Base-by-base conservation (phyloP, 192 early-diverging fungal species). In the Podila horticola region DNA sequence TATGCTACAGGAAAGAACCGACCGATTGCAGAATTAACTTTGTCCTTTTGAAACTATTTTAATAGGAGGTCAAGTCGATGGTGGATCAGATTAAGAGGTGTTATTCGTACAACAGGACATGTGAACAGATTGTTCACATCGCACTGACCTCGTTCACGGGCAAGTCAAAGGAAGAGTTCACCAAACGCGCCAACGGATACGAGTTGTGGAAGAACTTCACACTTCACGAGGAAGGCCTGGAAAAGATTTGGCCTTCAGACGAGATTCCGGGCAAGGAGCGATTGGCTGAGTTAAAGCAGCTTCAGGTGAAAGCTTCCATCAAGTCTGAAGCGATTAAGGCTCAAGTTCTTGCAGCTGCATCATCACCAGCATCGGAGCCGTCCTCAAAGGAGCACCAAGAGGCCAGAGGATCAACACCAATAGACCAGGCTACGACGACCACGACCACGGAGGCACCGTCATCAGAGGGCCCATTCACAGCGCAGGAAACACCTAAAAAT, bases 81-180 rank as follows among this genome's bases (percentile, higher is more conserved):
- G 86, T 90, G 74, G 74, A 84, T 62, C 95, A 97, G 86, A 75
- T 97, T 50, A 74, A 82, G 13, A 91, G 90, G 17, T 94, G 94
- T 84, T 95, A 97, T 74, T 77, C 90, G 30, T 82, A 71, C 38
- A 98, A 96, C 86, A 76, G 90, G 58, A 75, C 79, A 36, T 83
- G 91, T 0, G 58, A 66, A 5, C 58, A 83, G 33, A 83, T 84
- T 24, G 89, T 92, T 9, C 82, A 89, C 24, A 51, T 96, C 69
- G 82, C 84, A 29, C 67, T 92, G 24, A 92, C 95, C 19, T 84
- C 84, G 36, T 86, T 95, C 48, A 84, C 84, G 15, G 89, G 86
- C n/a, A 61, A 60, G 17, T 68, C 90, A 29, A 83, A 85, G 38
- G 63, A 83, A 22, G 71, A 85, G n/a, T 87, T 96, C 13, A 67